Percentiles rank a stretch among this genome's conserved stretches.
Evolutionary conservation across 805 yeast species (phyloP).

Genomic region (Ogataea parapolymorpha): DNA sequence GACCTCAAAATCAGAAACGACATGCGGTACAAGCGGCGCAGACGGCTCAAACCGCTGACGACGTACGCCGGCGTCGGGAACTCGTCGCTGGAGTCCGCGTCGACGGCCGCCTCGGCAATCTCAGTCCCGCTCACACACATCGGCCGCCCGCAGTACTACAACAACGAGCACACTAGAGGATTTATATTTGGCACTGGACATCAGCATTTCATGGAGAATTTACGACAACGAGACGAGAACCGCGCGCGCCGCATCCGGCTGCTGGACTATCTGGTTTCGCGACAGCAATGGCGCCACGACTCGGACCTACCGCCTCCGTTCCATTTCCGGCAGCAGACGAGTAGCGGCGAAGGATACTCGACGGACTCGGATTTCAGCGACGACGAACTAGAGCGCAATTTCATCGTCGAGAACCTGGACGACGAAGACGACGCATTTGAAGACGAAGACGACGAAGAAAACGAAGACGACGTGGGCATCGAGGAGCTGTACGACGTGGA

Average conservation of each 20-base stretch:
- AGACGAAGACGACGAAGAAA: slow-evolving; percentile 16
- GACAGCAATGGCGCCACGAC: slow-evolving; percentile 20
- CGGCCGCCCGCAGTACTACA: slow-evolving; percentile 13
- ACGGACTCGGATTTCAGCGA: slow-evolving; percentile 20
- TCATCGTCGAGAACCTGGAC: slow-evolving; percentile 13
- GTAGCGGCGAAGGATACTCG: slow-evolving; percentile 12
- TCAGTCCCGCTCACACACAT: slow-evolving; percentile 1
- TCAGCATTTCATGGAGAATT: slow-evolving; percentile 16
- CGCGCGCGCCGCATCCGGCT: slow-evolving; percentile 20
- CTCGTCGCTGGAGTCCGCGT: slow-evolving; percentile 5
- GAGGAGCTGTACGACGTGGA: slow-evolving; percentile 27
- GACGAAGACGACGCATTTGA: slow-evolving; percentile 11
- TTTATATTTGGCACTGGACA: slow-evolving; percentile 18
- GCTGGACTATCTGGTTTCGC: slow-evolving; percentile 20
- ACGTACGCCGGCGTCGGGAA: slow-evolving; percentile 4
- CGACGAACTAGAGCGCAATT: slow-evolving; percentile 15
- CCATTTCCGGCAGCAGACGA: slow-evolving; percentile 9
- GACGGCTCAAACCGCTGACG: slow-evolving; percentile 22
- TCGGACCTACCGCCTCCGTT: slow-evolving; percentile 16
- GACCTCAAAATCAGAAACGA: slow-evolving; percentile 26
- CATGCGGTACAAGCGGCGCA: slow-evolving; percentile 30
- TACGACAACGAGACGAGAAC: slow-evolving; percentile 16
- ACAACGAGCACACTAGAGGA: slow-evolving; percentile 18
- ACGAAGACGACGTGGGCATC: slow-evolving; percentile 17
- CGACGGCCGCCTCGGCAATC: background rate